phyloP scores from a whole-genome alignment of 305 asterid genomes.

The Solanum aculeatissimum region DNA sequence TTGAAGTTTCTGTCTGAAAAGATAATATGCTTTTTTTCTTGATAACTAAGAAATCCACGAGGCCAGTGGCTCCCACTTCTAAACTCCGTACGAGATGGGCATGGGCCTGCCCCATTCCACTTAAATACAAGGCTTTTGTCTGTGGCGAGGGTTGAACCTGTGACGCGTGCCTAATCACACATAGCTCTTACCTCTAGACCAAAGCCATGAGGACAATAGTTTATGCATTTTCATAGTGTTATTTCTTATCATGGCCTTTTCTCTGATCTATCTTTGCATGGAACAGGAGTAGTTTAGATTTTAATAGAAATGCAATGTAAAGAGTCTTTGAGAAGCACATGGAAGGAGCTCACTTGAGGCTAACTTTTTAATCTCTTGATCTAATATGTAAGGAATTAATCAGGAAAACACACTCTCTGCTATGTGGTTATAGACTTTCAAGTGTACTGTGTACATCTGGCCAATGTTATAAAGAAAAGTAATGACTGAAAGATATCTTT shows the following conservation, averaged over 20 bases:
- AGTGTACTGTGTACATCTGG: not conserved
- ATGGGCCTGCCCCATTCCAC: not conserved
- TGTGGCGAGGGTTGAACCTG: not conserved
- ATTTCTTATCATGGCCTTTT: not conserved
- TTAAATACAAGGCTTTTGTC: not conserved
- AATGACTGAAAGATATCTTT: not conserved
- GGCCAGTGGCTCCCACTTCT: not conserved
- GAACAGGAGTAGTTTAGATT: not conserved
- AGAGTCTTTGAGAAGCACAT: not conserved
- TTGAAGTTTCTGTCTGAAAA: not conserved
- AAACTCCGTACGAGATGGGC: not conserved
- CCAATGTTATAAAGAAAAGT: not conserved
- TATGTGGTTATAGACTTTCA: not conserved
- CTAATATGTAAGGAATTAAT: not conserved
- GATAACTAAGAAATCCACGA: not conserved
- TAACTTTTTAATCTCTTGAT: not conserved
- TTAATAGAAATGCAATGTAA: not conserved
- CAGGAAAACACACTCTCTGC: not conserved
- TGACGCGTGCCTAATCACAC: not conserved
- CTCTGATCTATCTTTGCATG: not conserved
- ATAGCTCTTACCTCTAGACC: not conserved
- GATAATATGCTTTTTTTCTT: not conserved
- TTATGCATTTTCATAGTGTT: not conserved
- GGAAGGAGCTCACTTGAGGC: not conserved
- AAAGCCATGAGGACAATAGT: not conserved